Base-by-base conservation (phyloP, 768 basidiomycete genomes). In the Tremella fuciformis region DNA sequence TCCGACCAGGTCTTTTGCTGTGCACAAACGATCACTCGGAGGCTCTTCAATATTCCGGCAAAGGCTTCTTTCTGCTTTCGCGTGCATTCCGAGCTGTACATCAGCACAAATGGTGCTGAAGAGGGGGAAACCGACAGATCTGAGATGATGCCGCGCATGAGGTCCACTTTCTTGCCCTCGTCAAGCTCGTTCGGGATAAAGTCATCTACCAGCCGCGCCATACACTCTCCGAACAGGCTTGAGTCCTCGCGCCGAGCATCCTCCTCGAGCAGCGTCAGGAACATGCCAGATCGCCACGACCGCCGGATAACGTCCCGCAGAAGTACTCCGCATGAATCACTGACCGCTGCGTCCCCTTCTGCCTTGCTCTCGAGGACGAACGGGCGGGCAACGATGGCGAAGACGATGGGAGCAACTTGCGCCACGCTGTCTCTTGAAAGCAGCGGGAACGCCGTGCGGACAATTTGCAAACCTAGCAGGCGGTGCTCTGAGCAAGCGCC, bases 241-340 rank as follows among this genome's bases (percentile, higher is more conserved):
- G 29, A 4, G 29, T 25, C 8, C 16, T 18, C 16, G 3, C 40
- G 3, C 7, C 9, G 6, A 19, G 48, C 55, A n/a, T 58, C 58
- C 42, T 53, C 53, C 60, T 38, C 58, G 49, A 46, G 69, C 57
- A 1, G 67, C 42, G 48, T 67, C 7, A 69, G 19, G 53, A 67
- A 63, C 13, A 72, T 48, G 0, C 68, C 67, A 6, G 65, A 63
- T 21, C 57, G n/a, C n/a, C 67, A 66, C 38, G 67, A 69, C 13
- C 51, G 61, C 37, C 46, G 34, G 41, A 53, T 57, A 19, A 53
- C 53, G 2, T 21, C 18, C 0, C 37, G 29, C 25, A 55, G 38
- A 22, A 63, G 41, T 16, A 21, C 34, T 2, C 39, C 34, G 64
- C 69, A 44, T 41, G 67, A 64, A 37, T 71, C 69, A 6, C 59